Conservation (phyloP, 140 eudicot species). For the Bidens hawaiensis region DNA sequence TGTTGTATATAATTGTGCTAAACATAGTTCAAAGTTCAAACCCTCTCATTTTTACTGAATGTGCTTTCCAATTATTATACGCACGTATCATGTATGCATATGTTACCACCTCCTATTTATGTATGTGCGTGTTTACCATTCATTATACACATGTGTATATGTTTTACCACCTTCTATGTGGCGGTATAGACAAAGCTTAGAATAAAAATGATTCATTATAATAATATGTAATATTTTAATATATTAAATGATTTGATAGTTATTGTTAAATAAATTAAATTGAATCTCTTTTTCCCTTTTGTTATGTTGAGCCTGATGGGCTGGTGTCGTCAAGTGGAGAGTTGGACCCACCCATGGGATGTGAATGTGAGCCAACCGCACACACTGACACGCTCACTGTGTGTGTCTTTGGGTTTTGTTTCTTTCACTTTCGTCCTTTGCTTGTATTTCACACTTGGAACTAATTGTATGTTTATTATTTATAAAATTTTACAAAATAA, state of each 20-base stretch:
- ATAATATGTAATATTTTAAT: not conserved
- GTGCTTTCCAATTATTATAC: too few relatives aligned
- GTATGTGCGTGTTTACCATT: too few relatives aligned
- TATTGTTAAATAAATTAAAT: not conserved
- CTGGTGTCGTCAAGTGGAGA: constrained; percentile 24
- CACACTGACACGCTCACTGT: constrained; percentile 25
- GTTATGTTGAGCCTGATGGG: not conserved
- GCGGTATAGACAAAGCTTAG: too few relatives aligned
- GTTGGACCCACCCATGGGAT: constrained; percentile 24
- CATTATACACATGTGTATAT: too few relatives aligned
- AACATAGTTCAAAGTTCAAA: too few relatives aligned
- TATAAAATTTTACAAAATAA: too few relatives aligned
- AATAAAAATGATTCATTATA: not conserved
- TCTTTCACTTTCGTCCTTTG: constrained; percentile 24
- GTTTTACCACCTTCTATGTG: too few relatives aligned
- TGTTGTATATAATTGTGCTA: too few relatives aligned
- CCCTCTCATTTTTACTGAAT: too few relatives aligned
- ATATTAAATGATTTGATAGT: not conserved
- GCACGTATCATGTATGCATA: too few relatives aligned
- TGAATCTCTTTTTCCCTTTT: not conserved
- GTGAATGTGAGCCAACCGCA: constrained; percentile 35
- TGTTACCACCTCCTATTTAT: too few relatives aligned
- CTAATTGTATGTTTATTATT: too few relatives aligned
- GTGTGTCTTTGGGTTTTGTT: constrained; percentile 1
- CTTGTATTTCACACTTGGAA: constrained; percentile 28